Evolutionary conservation across 768 basidiomycete genomes (phyloP).

Genomic region (Clitopilus passeckerianus): DNA sequence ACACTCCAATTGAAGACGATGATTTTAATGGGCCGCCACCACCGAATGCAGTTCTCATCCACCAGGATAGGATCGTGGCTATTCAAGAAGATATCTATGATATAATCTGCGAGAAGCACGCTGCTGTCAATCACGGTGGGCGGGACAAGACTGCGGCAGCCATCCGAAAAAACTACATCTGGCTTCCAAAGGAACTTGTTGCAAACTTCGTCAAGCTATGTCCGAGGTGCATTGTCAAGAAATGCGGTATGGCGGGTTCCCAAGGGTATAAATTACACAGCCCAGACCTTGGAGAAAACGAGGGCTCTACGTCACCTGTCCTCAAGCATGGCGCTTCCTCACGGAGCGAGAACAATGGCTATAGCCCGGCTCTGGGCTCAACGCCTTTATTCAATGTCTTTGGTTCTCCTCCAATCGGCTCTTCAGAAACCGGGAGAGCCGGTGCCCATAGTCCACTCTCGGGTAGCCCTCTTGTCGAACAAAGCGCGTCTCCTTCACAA

Average conservation of each 20-base stretch:
- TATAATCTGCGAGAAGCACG: slow-evolving; percentile 71
- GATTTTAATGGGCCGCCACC: background rate
- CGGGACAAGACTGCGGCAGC: slow-evolving; percentile 73
- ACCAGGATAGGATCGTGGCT: slow-evolving; percentile 71
- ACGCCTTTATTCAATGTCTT: background rate
- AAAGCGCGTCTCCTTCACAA: background rate
- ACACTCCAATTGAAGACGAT: slow-evolving; percentile 11
- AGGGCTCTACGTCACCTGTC: background rate
- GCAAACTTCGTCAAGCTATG: slow-evolving; percentile 75
- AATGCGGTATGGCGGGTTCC: slow-evolving; percentile 25
- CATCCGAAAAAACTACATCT: slow-evolving; percentile 68
- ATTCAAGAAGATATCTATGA: slow-evolving; percentile 76
- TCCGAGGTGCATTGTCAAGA: slow-evolving; percentile 62
- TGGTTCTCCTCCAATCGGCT: background rate
- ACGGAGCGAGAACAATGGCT: background rate
- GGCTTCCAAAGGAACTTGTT: slow-evolving; percentile 82
- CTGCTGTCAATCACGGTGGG: slow-evolving; percentile 61
- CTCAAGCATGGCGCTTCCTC: background rate
- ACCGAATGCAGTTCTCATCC: slow-evolving; percentile 48
- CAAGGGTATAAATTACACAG: background rate
- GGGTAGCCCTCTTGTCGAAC: background rate
- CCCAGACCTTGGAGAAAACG: background rate
- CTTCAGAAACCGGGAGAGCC: background rate
- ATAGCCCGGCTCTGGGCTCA: background rate
- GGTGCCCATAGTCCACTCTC: background rate